These are phyloP conservation scores for Tulasnella sp. DNA, from an alignment of 768 basidiomycete species.

Conservation along the genomic window DNA sequence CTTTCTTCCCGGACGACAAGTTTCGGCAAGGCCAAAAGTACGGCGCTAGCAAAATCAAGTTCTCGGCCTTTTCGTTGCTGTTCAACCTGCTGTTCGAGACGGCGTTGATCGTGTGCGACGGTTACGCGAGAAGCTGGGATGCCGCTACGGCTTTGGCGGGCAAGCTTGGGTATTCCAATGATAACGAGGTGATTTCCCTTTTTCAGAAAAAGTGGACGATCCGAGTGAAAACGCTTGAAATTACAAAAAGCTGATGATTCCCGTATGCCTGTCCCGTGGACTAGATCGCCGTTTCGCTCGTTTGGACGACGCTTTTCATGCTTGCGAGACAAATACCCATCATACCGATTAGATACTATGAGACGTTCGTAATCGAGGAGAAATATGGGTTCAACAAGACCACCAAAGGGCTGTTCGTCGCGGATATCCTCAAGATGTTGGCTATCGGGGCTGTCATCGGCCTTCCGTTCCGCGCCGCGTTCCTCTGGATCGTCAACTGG, in stretches of 20 bases:
- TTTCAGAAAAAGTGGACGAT: too few relatives aligned
- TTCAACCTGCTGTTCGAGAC: slow-evolving; percentile 72
- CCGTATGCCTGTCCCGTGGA: too few relatives aligned
- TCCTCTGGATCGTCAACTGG: slow-evolving; percentile 88
- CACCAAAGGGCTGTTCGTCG: slow-evolving; percentile 66
- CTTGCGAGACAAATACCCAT: slow-evolving; percentile 62
- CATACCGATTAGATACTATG: slow-evolving; percentile 75
- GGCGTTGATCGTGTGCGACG: slow-evolving; percentile 64
- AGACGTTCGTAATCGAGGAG: slow-evolving; percentile 91
- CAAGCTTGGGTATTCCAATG: slow-evolving; percentile 57
- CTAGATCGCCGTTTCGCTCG: slow-evolving; percentile 80
- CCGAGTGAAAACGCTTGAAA: too few relatives aligned
- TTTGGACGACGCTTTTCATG: slow-evolving; percentile 66
- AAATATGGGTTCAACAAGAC: slow-evolving; percentile 98
- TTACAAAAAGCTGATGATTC: too few relatives aligned
- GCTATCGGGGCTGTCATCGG: slow-evolving; percentile 66
- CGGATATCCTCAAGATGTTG: slow-evolving; percentile 80
- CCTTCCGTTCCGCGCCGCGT: slow-evolving; percentile 78
- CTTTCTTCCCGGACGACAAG: slow-evolving; percentile 62
- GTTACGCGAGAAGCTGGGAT: slow-evolving; percentile 81
- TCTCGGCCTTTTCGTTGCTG: slow-evolving; percentile 67
- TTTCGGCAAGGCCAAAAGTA: slow-evolving; percentile 91
- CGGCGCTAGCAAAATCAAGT: slow-evolving; percentile 87
- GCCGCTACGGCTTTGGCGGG: slow-evolving; percentile 53
- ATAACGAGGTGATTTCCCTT: slow-evolving; percentile 59